Evolutionary conservation across 2,329 filamentous ascomycete genomes (phyloP), one percentile per base, ranked within the genome.

Genomic region (Colletotrichum sp.): DNA sequence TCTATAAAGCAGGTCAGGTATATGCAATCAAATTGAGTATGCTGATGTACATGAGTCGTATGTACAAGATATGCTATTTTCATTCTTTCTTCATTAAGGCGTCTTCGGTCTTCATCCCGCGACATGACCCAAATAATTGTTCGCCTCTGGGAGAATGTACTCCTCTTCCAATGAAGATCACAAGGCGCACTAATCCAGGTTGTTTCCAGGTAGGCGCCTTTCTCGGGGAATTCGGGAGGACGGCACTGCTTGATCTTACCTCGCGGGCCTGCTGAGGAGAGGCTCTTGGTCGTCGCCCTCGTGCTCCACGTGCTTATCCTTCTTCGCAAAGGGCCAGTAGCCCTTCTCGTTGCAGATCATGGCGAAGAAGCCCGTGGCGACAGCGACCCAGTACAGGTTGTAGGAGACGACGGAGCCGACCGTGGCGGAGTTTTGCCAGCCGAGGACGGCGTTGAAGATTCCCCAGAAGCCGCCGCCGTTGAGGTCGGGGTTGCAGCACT

Each of bases 381-480:
- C 76, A 15, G 69, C 72, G 52, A 76, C 73, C 77, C 77, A 78
- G 69, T 78, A 78, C 26, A 78, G 72, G 55, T 78, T 78, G 69
- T 78, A 78, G 18, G 77, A 77, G 63, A 78, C 66, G 72, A 78
- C 76, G 63, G 77, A 78, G 55, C 77, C 77, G 59, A 78, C 70
- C n/a, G 77, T 78, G 44, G 77, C 77, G 21, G 77, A 78, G 72
- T 78, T 78, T 39, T 78, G 76, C 77, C 93, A 95, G 62, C 94
- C 93, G 18, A 95, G 87, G 66, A 95, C 85, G 44, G 93, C 89
- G 80, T 95, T 95, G 88, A 95, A 94, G 75, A 95, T 90, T 64
- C 92, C 93, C 93, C 93, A 95, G 52, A 92, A 92, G 34, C 92
- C 91, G 59, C 92, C 92, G 32, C 92, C 92, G 78, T 93, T 91